Evolutionary conservation across 1,284 basidiomycete species (phyloP).

Genomic region (Laetiporus sulphureus): DNA sequence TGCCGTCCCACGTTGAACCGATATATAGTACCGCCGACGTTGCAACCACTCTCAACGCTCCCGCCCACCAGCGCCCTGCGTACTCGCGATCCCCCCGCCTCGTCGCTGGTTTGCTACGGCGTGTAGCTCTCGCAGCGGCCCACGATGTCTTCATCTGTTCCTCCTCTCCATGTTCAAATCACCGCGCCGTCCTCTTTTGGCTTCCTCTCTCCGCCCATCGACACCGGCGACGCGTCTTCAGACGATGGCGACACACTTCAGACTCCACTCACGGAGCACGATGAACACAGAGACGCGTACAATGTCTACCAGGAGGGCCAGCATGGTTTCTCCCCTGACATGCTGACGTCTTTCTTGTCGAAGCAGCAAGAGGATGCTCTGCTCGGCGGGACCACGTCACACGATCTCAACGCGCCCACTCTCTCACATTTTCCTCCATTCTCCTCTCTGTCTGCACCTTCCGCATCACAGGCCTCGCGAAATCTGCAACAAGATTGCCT

Average conservation of each 20-base stretch:
- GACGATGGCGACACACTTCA: constrained; percentile 35
- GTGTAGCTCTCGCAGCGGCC: constrained; percentile 1
- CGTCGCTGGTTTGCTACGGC: background rate
- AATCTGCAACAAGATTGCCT: constrained; percentile 12
- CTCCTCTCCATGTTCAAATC: constrained; percentile 9
- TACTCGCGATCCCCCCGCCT: background rate
- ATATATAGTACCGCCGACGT: constrained; percentile 14
- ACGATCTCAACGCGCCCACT: constrained; percentile 8
- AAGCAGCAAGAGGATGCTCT: constrained; percentile 9
- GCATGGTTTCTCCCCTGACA: constrained; percentile 6
- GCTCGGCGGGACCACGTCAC: constrained; percentile 11
- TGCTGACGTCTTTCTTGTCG: constrained; percentile 14
- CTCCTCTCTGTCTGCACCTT: constrained; percentile 15
- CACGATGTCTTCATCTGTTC: constrained; percentile 7
- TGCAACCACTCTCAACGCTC: constrained; percentile 10
- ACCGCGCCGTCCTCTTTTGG: constrained; percentile 20
- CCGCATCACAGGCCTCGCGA: constrained; percentile 12
- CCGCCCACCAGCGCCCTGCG: background rate
- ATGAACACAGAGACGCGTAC: constrained; percentile 21
- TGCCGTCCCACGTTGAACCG: constrained; percentile 1
- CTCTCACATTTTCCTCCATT: constrained; percentile 11
- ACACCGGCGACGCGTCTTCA: constrained; percentile 30
- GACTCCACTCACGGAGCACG: constrained; percentile 30
- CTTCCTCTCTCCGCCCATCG: constrained; percentile 29
- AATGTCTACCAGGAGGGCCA: constrained; percentile 11